phyloP scores from a whole-genome alignment of 192 early-diverging fungal species.

The Chytriomyces sp. region DNA sequence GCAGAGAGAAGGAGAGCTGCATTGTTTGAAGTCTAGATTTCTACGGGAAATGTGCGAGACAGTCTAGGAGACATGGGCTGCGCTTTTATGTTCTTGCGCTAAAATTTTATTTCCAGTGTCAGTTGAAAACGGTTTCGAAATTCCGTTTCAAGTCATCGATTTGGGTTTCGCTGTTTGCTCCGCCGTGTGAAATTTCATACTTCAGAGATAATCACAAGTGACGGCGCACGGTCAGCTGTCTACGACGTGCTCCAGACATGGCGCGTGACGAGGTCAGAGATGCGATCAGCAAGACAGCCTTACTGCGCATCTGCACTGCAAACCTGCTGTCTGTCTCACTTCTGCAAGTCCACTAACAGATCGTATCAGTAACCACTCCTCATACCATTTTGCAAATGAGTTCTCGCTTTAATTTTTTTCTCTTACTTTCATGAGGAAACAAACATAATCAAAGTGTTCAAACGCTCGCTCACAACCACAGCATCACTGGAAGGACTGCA shows the following conservation, averaged over 20 bases:
- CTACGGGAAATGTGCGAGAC: neutral
- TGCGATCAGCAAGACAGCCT: too few species aligned
- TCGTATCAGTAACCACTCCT: neutral
- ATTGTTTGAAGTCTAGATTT: neutral
- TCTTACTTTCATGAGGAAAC: neutral
- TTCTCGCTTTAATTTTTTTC: neutral
- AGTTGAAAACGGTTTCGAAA: too few species aligned
- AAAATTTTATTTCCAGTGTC: too few species aligned
- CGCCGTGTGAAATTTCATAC: neutral
- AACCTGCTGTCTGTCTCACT: neutral
- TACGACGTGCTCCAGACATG: too few species aligned
- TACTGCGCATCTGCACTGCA: neutral
- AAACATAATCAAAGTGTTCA: neutral
- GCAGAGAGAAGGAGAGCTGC: neutral
- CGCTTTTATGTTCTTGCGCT: too few species aligned
- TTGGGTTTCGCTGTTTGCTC: too few species aligned
- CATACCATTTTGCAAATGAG: neutral
- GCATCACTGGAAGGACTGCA: too few species aligned
- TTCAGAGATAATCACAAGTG: neutral
- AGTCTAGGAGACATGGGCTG: too few species aligned
- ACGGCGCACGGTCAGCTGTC: too few species aligned
- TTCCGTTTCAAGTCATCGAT: too few species aligned
- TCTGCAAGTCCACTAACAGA: neutral
- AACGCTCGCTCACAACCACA: neutral
- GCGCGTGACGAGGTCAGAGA: too few species aligned